Conservation (phyloP, 441 rosid genomes). For the Erodium trifolium region DNA sequence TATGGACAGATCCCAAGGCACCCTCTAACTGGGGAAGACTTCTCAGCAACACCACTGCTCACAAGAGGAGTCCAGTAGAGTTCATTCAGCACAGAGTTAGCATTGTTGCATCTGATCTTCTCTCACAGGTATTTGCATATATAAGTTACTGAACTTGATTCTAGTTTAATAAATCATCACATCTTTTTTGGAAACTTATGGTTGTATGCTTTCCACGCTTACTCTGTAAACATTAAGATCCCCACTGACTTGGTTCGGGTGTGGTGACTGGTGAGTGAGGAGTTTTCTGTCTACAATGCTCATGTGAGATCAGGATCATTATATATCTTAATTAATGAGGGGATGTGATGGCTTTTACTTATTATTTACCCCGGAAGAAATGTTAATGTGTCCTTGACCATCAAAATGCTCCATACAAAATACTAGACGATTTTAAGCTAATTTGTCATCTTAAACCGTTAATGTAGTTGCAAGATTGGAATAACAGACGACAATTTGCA, state of each 20-base stretch:
- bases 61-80: constrained; percentile 48
- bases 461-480: constrained; percentile 94
- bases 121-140: constrained; percentile 66
- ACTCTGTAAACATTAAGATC: background rate
- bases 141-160: constrained; percentile 11
- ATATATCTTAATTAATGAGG: too few relatives aligned
- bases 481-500: constrained; percentile 72
- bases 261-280: background rate
- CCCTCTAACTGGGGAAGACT: constrained; percentile 45
- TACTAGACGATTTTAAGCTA: too few relatives aligned
- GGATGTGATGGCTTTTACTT: background rate
- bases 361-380: background rate
- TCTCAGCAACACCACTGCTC: constrained; percentile 27
- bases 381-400: constrained; percentile 2
- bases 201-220: constrained; percentile 9
- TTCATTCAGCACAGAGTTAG: constrained; percentile 64
- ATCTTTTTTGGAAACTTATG: constrained; percentile 1
- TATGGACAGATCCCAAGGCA: constrained; percentile 66
- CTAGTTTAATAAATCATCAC: constrained; percentile 10
- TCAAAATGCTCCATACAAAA: background rate
- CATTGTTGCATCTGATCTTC: constrained; percentile 75
- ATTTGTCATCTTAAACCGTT: constrained; percentile 17
- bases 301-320: background rate
- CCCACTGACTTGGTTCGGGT: background rate
- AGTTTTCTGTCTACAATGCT: background rate